Percentiles rank a stretch among this genome's conserved stretches.
Evolutionary conservation across 1,284 basidiomycete genomes (phyloP).

Genomic region (Flammula alnicola): DNA sequence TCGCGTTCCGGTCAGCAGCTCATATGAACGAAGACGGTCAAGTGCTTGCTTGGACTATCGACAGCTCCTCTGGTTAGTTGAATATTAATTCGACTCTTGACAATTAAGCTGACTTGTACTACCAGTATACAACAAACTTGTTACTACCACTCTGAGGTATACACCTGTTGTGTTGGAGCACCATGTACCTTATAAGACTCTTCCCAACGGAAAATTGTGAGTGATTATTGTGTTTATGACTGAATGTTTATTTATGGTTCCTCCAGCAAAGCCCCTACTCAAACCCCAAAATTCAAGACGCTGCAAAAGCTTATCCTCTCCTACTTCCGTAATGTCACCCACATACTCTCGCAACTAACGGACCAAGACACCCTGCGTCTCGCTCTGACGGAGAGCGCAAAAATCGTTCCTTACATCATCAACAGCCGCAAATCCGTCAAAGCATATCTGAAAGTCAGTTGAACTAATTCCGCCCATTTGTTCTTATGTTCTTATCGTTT

Average conservation of each 20-base stretch:
- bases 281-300: slow-evolving; percentile 75
- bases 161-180: slow-evolving; percentile 89
- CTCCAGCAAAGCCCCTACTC: slow-evolving; percentile 73
- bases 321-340: slow-evolving; percentile 85
- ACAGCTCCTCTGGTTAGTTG: slow-evolving; percentile 69
- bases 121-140: slow-evolving; percentile 90
- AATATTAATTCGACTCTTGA: background rate
- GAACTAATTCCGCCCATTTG: background rate
- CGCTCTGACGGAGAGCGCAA: slow-evolving; percentile 82
- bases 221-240: slow-evolving; percentile 33
- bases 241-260: slow-evolving; percentile 6
- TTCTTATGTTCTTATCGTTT: background rate
- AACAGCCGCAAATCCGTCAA: slow-evolving; percentile 85
- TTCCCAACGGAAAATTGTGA: slow-evolving; percentile 84
- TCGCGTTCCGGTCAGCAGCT: slow-evolving; percentile 89
- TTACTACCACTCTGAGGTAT: slow-evolving; percentile 88
- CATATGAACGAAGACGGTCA: slow-evolving; percentile 89
- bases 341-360: slow-evolving; percentile 80
- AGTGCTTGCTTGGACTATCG: slow-evolving; percentile 80
- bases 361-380: slow-evolving; percentile 71
- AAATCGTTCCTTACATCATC: slow-evolving; percentile 86
- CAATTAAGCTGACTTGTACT: background rate
- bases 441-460: slow-evolving; percentile 78
- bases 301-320: slow-evolving; percentile 91
- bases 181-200: slow-evolving; percentile 87